Conservation (phyloP, 306 rosid species). For the Rosa rugosa region DNA sequence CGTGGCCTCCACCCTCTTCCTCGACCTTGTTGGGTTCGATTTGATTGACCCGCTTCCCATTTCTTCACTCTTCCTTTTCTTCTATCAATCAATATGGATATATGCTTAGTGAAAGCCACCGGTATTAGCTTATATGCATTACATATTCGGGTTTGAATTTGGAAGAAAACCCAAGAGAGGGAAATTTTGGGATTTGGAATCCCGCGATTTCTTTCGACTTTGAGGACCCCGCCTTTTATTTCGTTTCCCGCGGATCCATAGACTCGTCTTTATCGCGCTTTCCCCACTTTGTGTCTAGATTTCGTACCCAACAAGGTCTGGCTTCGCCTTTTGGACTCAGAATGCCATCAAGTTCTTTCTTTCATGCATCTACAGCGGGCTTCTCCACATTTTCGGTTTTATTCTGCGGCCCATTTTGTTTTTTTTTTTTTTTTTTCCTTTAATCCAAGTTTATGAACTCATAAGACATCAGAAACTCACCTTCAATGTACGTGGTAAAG, state of each 20-base stretch:
- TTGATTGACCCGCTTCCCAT: conserved; percentile 47
- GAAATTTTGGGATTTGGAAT: neutral
- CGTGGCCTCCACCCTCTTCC: conserved; percentile 77
- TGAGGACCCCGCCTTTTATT: neutral
- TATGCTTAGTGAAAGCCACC: no score
- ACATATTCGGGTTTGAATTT: conserved; percentile 1
- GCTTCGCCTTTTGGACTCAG: no score
- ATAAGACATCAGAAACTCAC: no score
- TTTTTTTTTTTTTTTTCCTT: no score
- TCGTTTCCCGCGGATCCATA: neutral
- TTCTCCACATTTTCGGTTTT: no score
- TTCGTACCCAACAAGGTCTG: no score
- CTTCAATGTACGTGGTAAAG: no score
- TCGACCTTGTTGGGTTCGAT: conserved; percentile 45
- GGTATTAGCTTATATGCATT: neutral
- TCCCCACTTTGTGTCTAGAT: neutral
- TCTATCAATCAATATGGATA: neutral
- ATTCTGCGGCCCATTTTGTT: no score
- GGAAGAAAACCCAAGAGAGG: neutral
- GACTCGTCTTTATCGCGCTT: neutral
- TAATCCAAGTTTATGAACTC: no score
- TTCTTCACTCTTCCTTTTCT: neutral
- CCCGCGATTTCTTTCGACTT: neutral
- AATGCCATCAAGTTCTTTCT: no score
- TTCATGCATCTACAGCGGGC: no score